Base-by-base conservation (phyloP, 768 basidiomycete genomes). In the Lentinus tigrinus region DNA sequence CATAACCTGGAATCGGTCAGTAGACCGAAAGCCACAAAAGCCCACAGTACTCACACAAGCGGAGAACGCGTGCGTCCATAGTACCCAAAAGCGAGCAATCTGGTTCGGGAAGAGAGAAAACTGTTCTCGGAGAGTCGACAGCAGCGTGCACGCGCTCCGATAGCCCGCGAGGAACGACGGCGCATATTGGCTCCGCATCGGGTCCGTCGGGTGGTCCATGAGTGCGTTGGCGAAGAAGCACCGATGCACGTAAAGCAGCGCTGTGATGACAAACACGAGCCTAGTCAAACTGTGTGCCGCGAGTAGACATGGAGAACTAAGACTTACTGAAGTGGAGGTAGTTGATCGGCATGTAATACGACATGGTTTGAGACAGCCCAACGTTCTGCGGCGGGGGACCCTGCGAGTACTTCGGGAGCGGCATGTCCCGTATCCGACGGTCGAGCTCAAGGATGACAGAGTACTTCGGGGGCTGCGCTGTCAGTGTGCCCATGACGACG, bases 91-190 rank as follows among this genome's bases (percentile, higher is more conserved):
- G 47, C 87, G 75, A 31, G 79, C 73, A 63, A 82, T 84, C 36
- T 87, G 72, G 27, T 84, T 80, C 1, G 86, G 85, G 54, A 83
- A 83, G 60, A 80, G 75, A 36, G 81, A 77, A 51, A 78, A 83
- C 65, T 87, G 73, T 75, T 71, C 63, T 23, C 69, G 67, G 36
- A 69, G 63, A 6, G 71, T 70, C 67, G 82, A 83, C 58, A 89
- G 84, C n/a, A 83, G 77, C 7, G 81, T 78, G n/a, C 85, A 87
- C n/a, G 88, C 86, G 62, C 83, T 85, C 55, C 85, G 78, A 66
- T 88, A 88, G 27, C 85, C 83, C 2, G 88, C 87, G 34, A 89
- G 76, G 69, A 88, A 88, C 0, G 87, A 89, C 0, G 87, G 86
- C 0, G 88, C 85, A 62, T 84, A 89, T 9, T 82, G 83, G 65